Base-by-base conservation (phyloP, 2,329 filamentous ascomycete genomes). In the Aaosphaeria arxii region DNA sequence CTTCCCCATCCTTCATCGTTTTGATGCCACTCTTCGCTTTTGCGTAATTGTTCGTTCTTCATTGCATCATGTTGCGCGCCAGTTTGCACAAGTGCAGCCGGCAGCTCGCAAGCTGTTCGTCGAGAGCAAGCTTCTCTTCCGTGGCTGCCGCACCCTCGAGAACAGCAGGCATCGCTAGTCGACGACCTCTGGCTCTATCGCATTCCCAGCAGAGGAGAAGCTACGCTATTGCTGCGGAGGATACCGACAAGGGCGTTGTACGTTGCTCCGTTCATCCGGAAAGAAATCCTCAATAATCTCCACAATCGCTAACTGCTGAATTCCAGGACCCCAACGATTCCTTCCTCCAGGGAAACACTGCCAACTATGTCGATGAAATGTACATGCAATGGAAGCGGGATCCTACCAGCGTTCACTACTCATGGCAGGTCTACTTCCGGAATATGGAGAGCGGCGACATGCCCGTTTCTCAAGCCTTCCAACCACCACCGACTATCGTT, bases 361-460 rank as follows among this genome's bases (percentile, higher is more conserved):
- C 94, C 74, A 96, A 95, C 78, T 99, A 99, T 77, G 90, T 99
- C 71, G 94, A 99, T 74, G 94, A 96, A 79, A 99, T 99, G 94
- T 99, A 99, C 76, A 79, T 96, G 78, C 86, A 91, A 71, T 99
- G 94, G 94, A 96, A 92, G 76, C 80, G 88, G 56, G 91, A 99
- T 64, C 91, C 94, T 45, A 82, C 85, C 64, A 96, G 89, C 69
- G 94, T 99, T 50, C 94, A 99, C 75, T 82, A 96, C 64, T 99
- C 94, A 71, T 99, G 94, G 94, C 92, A 96, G 77, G 86, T 95
- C 70, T 99, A 99, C 82, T 99, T 99, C 83, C 89, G 86, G 77
- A 99, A 99, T 77, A 96, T 99, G 88, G 94, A 99, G 79, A 88
- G 85, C 58, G 94, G 94, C 71, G 89, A 94, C 67, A 97, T 99